Conservation (phyloP, 371 early-diverging fungal species). For the Mortierella sp. region DNA sequence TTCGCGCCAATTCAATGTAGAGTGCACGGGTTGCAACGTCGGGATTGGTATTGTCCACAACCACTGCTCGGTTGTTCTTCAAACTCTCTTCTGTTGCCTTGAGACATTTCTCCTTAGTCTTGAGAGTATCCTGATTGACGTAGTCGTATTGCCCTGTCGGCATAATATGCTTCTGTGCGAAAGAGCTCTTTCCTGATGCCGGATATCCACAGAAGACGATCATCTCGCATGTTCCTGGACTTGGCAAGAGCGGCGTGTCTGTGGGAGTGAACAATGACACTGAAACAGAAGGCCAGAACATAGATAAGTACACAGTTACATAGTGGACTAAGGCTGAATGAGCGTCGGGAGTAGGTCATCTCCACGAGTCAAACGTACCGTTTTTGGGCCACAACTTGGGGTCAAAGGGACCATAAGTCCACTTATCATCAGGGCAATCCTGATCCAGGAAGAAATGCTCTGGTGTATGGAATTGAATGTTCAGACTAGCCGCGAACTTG, state of each 20-base stretch:
- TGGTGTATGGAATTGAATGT: conserved; percentile 84
- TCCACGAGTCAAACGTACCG: conserved; percentile 31
- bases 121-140: conserved; percentile 87
- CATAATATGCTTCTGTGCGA: conserved; percentile 69
- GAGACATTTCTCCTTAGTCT: conserved; percentile 79
- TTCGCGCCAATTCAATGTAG: conserved; percentile 74
- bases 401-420: conserved; percentile 65
- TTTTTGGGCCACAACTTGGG: conserved; percentile 58
- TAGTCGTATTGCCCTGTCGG: conserved; percentile 72
- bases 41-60: conserved; percentile 92
- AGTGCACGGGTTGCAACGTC: conserved; percentile 65
- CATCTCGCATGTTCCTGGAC: conserved; percentile 62
- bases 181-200: conserved; percentile 88
- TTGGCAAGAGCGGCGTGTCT: conserved; percentile 55
- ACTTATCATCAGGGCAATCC: conserved; percentile 55
- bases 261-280: conserved; percentile 43
- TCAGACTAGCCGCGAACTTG: conserved; percentile 84
- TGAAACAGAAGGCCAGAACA: conserved; percentile 6
- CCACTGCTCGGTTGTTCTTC: conserved; percentile 63
- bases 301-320: background rate
- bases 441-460: conserved; percentile 80
- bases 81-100: conserved; percentile 64
- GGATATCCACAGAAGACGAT: conserved; percentile 87
- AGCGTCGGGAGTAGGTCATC: background rate
- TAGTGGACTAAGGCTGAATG: too few species aligned